Conservation (phyloP, 495 filamentous ascomycete genomes). For the Penicillium alfredii region DNA sequence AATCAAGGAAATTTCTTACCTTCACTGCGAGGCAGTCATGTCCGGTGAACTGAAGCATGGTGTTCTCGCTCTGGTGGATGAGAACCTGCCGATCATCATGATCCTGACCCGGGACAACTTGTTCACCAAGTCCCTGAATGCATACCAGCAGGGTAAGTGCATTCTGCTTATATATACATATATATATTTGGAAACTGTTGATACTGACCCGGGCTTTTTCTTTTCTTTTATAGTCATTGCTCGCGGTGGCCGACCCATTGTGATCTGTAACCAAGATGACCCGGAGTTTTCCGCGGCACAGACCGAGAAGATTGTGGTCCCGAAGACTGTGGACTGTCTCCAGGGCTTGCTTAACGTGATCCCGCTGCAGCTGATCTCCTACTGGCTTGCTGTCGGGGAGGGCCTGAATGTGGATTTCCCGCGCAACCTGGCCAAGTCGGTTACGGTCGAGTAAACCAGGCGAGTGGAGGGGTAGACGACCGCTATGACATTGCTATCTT, state of each 20-base stretch:
- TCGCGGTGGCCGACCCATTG: constrained; percentile 88
- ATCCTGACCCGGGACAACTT: constrained; percentile 92
- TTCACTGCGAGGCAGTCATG: constrained; percentile 99
- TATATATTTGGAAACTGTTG: too few species aligned
- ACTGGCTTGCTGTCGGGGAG: constrained; percentile 95
- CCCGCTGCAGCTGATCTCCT: constrained; percentile 92
- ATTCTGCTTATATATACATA: not conserved
- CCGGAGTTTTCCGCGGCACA: constrained; percentile 79
- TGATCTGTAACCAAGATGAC: constrained; percentile 92
- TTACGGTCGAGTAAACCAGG: constrained; percentile 82
- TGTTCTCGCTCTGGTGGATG: constrained; percentile 93
- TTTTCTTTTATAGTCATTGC: constrained; percentile 63
- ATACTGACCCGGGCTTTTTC: too few species aligned
- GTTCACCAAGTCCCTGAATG: constrained; percentile 95
- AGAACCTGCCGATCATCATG: constrained; percentile 99
- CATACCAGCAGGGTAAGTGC: constrained; percentile 87
- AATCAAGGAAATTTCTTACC: constrained; percentile 99
- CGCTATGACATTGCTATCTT: constrained; percentile 25
- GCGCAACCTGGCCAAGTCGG: constrained; percentile 95
- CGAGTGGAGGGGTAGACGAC: constrained; percentile 20
- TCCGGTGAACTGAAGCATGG: constrained; percentile 98
- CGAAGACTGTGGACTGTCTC: constrained; percentile 88
- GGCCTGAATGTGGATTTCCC: constrained; percentile 97
- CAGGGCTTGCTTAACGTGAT: constrained; percentile 98
- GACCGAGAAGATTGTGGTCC: constrained; percentile 96